phyloP scores from a whole-genome alignment of 2,329 filamentous ascomycete genomes.

The Arthrobotrys megalospora region DNA sequence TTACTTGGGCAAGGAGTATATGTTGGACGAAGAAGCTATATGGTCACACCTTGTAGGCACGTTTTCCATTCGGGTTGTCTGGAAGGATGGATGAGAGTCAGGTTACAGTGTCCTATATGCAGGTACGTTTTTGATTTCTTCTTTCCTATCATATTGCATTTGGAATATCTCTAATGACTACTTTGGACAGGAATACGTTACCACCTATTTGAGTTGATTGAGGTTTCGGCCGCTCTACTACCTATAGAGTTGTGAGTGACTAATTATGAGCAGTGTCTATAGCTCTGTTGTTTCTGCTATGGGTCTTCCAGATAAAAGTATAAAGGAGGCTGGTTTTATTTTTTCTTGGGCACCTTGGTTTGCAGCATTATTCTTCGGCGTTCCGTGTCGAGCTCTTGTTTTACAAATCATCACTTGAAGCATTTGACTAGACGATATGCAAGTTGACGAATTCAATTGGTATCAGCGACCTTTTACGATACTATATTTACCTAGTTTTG shows the following conservation, averaged over 20 bases:
- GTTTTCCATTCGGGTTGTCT: constrained; percentile 94
- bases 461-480: background rate
- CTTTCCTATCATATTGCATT: background rate
- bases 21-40: constrained; percentile 85
- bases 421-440: background rate
- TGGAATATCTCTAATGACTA: constrained; percentile 15
- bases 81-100: constrained; percentile 95
- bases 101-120: constrained; percentile 95
- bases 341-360: background rate
- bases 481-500: background rate
- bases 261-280: constrained; percentile 4
- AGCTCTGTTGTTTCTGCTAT: background rate
- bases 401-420: background rate
- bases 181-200: constrained; percentile 62
- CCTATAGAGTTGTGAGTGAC: background rate
- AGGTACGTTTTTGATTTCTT: constrained; percentile 67
- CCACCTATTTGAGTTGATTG: constrained; percentile 62
- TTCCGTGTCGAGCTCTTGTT: background rate
- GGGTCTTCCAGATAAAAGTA: background rate
- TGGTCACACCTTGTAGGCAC: constrained; percentile 97
- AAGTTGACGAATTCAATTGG: background rate
- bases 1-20: constrained; percentile 69
- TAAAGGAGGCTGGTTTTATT: background rate
- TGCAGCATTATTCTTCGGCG: constrained; percentile 4
- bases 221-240: background rate